Percentiles rank a stretch among this genome's conserved stretches.
Evolutionary conservation across 768 basidiomycete species (phyloP).

Genomic region (Serpula lacrymans): DNA sequence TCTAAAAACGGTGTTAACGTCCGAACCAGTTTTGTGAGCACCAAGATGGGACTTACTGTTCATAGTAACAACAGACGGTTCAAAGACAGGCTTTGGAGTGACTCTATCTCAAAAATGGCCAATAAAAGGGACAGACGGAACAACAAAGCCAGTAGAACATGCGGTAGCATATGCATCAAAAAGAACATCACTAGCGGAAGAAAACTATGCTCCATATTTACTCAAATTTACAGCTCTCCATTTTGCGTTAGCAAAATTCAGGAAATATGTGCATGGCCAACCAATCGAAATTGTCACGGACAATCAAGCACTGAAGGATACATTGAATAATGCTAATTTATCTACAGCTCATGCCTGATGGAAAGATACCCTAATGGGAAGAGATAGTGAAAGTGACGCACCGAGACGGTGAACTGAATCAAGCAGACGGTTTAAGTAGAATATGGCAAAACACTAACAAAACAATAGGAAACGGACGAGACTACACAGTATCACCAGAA

Average conservation of each 20-base stretch:
- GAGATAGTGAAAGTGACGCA: constrained; percentile 17
- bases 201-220: constrained; percentile 27
- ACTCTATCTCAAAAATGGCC: constrained; percentile 15
- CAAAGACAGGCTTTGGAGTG: constrained; percentile 17
- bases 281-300: constrained; percentile 16
- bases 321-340: constrained; percentile 20
- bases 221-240: constrained; percentile 31
- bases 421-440: constrained; percentile 29
- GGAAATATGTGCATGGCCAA: constrained; percentile 22
- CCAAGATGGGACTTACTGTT: constrained; percentile 15
- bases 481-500: constrained; percentile 29
- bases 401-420: constrained; percentile 17
- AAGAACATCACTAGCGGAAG: constrained; percentile 28
- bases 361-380: too few relatives aligned
- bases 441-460: constrained; percentile 12
- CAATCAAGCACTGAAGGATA: constrained; percentile 21
- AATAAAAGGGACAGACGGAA: too few relatives aligned
- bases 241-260: constrained; percentile 23
- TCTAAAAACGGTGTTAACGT: constrained; percentile 14
- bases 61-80: constrained; percentile 19
- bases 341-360: constrained; percentile 21
- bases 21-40: constrained; percentile 12
- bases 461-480: constrained; percentile 21
- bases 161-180: constrained; percentile 34
- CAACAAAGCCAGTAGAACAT: too few relatives aligned